Evolutionary conservation across 208 protist species (phyloP).

Genomic region (Crithidia fasciculata): DNA sequence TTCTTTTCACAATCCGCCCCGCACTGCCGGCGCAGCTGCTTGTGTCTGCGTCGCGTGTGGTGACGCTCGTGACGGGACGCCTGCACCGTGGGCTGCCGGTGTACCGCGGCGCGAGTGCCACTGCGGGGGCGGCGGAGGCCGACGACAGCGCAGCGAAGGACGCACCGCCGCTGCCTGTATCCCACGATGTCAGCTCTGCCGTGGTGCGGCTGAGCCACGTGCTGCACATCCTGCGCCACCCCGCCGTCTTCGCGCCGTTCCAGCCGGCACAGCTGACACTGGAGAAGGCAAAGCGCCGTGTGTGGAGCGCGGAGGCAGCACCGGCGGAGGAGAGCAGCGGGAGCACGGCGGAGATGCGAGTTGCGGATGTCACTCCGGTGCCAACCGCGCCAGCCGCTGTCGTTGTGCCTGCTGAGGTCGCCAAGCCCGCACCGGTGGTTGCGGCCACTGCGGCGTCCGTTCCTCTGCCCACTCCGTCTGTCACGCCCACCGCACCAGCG

Average conservation of each 20-base stretch:
- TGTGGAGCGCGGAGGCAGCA: constrained; percentile 16
- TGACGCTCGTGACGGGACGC: constrained; percentile 20
- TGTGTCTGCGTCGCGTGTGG: constrained; percentile 18
- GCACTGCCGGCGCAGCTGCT: constrained; percentile 35
- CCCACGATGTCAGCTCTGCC: constrained; percentile 31
- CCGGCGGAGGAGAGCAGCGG: neutral
- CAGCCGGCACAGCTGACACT: constrained; percentile 49
- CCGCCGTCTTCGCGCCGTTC: constrained; percentile 54
- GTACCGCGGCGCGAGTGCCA: neutral
- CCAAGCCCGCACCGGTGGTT: too few relatives aligned
- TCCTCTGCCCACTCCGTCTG: neutral
- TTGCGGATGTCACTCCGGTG: too few relatives aligned
- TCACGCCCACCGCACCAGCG: neutral
- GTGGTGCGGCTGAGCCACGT: constrained; percentile 44
- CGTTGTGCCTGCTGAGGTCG: too few relatives aligned
- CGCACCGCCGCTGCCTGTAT: constrained; percentile 18
- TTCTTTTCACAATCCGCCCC: constrained; percentile 29
- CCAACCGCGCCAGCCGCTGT: too few relatives aligned
- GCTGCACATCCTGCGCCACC: constrained; percentile 45
- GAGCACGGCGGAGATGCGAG: too few relatives aligned
- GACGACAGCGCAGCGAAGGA: neutral
- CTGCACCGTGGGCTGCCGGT: constrained; percentile 41
- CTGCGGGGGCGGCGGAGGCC: neutral
- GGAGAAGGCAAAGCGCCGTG: constrained; percentile 46
- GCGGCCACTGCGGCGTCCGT: neutral